Evolutionary conservation across 169 alveolate genomes (phyloP).

Genomic region (Plasmodium ovale): DNA sequence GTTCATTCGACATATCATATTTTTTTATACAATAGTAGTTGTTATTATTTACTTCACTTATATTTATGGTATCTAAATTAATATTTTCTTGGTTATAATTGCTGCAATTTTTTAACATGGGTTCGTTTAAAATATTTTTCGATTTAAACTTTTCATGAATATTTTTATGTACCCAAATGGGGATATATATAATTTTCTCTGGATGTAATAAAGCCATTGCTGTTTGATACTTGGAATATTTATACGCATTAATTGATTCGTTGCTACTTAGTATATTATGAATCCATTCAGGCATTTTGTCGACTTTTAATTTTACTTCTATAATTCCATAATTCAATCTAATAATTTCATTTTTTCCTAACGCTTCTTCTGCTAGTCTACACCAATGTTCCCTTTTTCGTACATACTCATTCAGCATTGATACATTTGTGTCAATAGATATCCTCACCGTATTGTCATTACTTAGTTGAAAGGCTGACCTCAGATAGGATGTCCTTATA

Average conservation of each 20-base stretch:
- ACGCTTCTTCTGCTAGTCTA: constrained; percentile 84
- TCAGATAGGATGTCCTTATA: constrained; percentile 85
- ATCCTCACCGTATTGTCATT: constrained; percentile 81
- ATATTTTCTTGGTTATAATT: not conserved
- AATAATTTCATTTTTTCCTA: constrained; percentile 80
- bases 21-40: not conserved
- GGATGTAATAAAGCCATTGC: constrained; percentile 84
- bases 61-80: not conserved
- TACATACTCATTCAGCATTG: constrained; percentile 82
- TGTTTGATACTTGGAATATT: constrained; percentile 83
- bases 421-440: constrained; percentile 85
- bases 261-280: constrained; percentile 75
- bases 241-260: constrained; percentile 80
- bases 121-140: constrained; percentile 24
- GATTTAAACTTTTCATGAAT: constrained; percentile 46
- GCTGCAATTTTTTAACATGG: not conserved
- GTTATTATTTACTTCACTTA: not conserved
- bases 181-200: constrained; percentile 77
- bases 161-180: constrained; percentile 80
- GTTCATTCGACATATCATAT: not conserved
- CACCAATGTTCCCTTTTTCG: constrained; percentile 84
- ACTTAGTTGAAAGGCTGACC: constrained; percentile 86
- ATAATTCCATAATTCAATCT: constrained; percentile 80
- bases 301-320: constrained; percentile 82
- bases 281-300: constrained; percentile 82